Percentiles rank a stretch among this genome's conserved stretches.
Conservation (phyloP, 768 basidiomycete genomes). For the Termitomyces sp. region DNA sequence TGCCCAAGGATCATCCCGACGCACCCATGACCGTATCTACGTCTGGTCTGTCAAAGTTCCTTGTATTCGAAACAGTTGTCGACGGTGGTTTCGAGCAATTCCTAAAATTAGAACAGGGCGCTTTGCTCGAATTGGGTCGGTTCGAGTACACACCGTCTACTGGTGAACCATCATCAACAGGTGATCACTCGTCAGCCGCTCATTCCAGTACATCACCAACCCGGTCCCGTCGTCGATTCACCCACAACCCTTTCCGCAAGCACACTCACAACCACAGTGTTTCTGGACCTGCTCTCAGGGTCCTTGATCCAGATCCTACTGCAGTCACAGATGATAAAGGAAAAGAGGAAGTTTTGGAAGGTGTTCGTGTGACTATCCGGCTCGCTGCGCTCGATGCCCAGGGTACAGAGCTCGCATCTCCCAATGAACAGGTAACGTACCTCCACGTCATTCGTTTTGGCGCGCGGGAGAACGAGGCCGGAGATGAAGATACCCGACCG, state of each 20-base stretch:
- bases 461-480: constrained; percentile 27
- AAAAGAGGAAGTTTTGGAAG: constrained; percentile 44
- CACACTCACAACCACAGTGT: constrained; percentile 42
- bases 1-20: constrained; percentile 60
- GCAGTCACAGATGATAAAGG: constrained; percentile 25
- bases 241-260: constrained; percentile 63
- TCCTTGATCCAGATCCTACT: constrained; percentile 66
- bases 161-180: constrained; percentile 10
- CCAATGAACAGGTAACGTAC: constrained; percentile 88
- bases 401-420: constrained; percentile 56
- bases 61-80: constrained; percentile 58
- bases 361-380: constrained; percentile 73
- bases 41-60: constrained; percentile 35
- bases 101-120: constrained; percentile 72
- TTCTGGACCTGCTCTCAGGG: constrained; percentile 74
- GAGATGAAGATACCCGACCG: constrained; percentile 57
- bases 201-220: constrained; percentile 10
- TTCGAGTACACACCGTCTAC: constrained; percentile 43
- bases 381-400: constrained; percentile 78
- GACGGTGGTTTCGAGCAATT: constrained; percentile 80
- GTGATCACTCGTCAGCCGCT: not conserved
- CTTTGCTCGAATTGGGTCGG: constrained; percentile 74
- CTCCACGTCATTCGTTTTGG: constrained; percentile 78
- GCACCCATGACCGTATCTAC: constrained; percentile 30
- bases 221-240: constrained; percentile 49